Percentiles rank a stretch among this genome's conserved stretches.
Conservation (phyloP, 164 flowering plant genomes). For the Echeveria elegans region DNA sequence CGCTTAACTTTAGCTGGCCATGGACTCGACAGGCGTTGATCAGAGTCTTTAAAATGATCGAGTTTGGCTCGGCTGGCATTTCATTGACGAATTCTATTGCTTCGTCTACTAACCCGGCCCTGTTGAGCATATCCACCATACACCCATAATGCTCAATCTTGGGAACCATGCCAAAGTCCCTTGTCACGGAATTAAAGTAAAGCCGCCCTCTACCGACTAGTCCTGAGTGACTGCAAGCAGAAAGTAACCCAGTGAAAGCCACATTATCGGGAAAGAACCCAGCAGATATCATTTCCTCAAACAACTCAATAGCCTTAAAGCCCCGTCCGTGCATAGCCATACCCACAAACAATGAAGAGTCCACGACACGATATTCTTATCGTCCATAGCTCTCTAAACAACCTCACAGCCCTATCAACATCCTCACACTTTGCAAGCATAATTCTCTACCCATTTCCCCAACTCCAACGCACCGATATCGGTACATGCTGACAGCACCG, state of each 20-base stretch:
- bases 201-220: not conserved
- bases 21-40: constrained; percentile 10
- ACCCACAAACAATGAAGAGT: constrained; percentile 18
- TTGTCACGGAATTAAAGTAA: not conserved
- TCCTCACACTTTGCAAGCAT: constrained; percentile 23
- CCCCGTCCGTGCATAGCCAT: constrained; percentile 14
- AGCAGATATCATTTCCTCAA: not conserved
- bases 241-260: not conserved
- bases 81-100: constrained; percentile 6
- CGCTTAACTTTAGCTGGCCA: constrained; percentile 8
- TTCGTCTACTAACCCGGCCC: constrained; percentile 11
- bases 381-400: constrained; percentile 17
- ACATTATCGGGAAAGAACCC: not conserved
- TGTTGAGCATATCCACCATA: constrained; percentile 13
- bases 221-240: constrained; percentile 6
- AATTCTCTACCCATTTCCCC: constrained; percentile 20
- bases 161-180: constrained; percentile 7
- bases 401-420: constrained; percentile 16
- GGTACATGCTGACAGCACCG: constrained; percentile 21
- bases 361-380: constrained; percentile 17
- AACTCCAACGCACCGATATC: constrained; percentile 21
- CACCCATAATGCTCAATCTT: constrained; percentile 11
- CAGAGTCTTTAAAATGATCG: constrained; percentile 12
- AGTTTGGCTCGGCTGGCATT: constrained; percentile 11
- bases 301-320: not conserved